Percentiles rank a stretch among this genome's conserved stretches.
phyloP scores from a whole-genome alignment of 129 eudicot genomes.

The Artemisia tridentata region DNA sequence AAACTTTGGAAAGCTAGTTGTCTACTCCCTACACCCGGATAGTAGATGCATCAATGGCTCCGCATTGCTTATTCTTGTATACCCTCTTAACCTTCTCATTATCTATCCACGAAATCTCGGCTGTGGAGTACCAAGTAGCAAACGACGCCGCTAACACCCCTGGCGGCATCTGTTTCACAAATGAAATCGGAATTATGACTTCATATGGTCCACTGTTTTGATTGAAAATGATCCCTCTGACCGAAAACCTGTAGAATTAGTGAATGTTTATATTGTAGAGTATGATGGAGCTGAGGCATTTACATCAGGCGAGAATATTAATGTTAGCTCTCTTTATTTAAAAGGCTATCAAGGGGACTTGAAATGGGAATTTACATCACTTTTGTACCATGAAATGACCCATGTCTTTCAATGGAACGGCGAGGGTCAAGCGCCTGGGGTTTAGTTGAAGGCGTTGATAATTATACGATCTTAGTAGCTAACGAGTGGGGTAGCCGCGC shows the following conservation, averaged over 20 bases:
- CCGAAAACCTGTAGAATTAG: conserved; percentile 6
- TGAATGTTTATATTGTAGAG: not conserved
- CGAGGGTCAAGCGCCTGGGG: conserved; percentile 10
- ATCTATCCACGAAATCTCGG: not conserved
- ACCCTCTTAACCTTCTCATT: conserved; percentile 13
- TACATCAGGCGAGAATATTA: conserved; percentile 10
- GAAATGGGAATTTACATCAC: conserved; percentile 15
- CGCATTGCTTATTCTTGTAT: not conserved
- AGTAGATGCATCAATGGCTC: conserved; percentile 8
- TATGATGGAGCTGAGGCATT: conserved; percentile 3
- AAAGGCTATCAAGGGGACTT: conserved; percentile 2
- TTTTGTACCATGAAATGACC: conserved; percentile 39
- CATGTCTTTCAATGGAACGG: conserved; percentile 38
- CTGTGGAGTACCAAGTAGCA: not conserved
- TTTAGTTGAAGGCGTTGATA: conserved; percentile 19
- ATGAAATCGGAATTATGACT: conserved; percentile 15
- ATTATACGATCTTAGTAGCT: conserved; percentile 12
- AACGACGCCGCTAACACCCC: not conserved
- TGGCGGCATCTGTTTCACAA: conserved; percentile 14
- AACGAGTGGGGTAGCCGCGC: too few species aligned
- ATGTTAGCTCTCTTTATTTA: conserved; percentile 4
- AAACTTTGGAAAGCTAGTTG: too few species aligned
- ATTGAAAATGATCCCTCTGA: conserved; percentile 11
- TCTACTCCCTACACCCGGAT: not conserved
- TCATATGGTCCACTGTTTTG: conserved; percentile 7